A percentile compares a stretch with the other conserved stretches of the same genome.
These are phyloP conservation scores for Discostella pseudostelligera DNA, from an alignment of 108 stramenopile species.

Conservation along the genomic window DNA sequence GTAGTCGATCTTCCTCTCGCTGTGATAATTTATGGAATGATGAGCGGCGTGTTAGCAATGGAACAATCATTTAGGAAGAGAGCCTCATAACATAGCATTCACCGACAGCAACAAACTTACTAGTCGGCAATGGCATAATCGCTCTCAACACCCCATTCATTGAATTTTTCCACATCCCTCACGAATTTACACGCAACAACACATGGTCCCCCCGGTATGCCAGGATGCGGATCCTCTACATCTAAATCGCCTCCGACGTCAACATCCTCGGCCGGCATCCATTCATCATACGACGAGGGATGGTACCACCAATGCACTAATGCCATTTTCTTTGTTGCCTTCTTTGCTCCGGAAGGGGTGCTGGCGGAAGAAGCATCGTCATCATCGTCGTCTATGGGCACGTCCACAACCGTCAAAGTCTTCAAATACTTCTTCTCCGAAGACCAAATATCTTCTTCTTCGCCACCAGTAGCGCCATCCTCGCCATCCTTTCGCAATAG, in stretches of 20 bases:
- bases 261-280: conserved; percentile 47
- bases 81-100: neutral
- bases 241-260: conserved; percentile 6
- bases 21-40: neutral
- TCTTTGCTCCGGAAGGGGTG: neutral
- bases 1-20: conserved; percentile 34
- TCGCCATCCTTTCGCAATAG: neutral
- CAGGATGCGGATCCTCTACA: neutral
- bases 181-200: conserved; percentile 53
- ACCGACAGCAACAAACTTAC: conserved; percentile 20
- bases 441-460: conserved; percentile 24
- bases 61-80: neutral
- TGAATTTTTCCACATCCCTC: conserved; percentile 46
- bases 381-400: conserved; percentile 13
- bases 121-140: conserved; percentile 48
- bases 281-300: conserved; percentile 49
- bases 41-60: neutral
- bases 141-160: conserved; percentile 50
- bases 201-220: conserved; percentile 15
- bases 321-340: conserved; percentile 17
- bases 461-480: conserved; percentile 8
- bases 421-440: conserved; percentile 40
- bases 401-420: conserved; percentile 34
- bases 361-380: neutral
- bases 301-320: conserved; percentile 54